Conservation (phyloP, 805 yeast species). For the Cyberlindnera subsufficiens region DNA sequence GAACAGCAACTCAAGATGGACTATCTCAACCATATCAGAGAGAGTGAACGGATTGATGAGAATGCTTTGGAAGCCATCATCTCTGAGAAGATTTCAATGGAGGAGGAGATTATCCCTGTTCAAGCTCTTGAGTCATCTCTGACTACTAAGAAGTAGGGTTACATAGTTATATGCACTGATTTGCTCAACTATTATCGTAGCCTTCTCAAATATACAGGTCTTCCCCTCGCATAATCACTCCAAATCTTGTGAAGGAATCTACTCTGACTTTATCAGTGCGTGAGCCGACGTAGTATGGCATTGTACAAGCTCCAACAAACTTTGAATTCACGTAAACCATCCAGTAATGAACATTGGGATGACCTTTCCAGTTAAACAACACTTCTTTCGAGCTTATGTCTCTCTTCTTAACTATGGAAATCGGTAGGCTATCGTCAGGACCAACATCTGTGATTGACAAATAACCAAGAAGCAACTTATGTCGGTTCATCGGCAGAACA, state of each 20-base stretch:
- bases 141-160: too few relatives aligned
- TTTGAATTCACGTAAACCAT: conserved; percentile 25
- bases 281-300: conserved; percentile 5
- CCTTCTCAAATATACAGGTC: conserved; percentile 13
- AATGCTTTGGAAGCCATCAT: conserved; percentile 3
- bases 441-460: conserved; percentile 4
- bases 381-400: conserved; percentile 7
- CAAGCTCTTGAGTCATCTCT: too few relatives aligned
- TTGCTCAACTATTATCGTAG: neutral
- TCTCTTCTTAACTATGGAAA: conserved; percentile 4
- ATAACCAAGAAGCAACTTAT: conserved; percentile 1
- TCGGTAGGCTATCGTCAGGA: conserved; percentile 3
- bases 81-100: neutral
- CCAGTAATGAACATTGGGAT: conserved; percentile 22
- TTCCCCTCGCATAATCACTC: conserved; percentile 12
- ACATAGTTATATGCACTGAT: neutral
- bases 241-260: conserved; percentile 19
- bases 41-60: conserved; percentile 1
- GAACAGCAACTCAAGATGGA: conserved; percentile 11
- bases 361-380: conserved; percentile 21
- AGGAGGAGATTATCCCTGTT: neutral
- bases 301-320: conserved; percentile 22
- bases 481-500: conserved; percentile 1
- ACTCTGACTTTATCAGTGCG: conserved; percentile 16
- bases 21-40: conserved; percentile 4